These are phyloP conservation scores for Nyctanthes arbortristis DNA, from an alignment of 257 asterid species.

Conservation along the genomic window DNA sequence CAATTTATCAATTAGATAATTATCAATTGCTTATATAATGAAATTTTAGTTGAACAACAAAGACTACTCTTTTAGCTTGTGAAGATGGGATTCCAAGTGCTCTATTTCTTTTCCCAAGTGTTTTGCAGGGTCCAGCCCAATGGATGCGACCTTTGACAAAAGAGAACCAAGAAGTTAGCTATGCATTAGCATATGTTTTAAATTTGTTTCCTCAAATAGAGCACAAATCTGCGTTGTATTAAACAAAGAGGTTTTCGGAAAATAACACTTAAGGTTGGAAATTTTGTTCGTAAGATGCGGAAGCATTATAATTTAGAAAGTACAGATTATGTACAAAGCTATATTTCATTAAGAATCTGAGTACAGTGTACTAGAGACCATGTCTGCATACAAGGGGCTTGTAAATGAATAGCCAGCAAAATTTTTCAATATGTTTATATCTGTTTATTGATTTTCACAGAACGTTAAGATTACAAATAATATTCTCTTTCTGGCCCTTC, in stretches of 20 bases:
- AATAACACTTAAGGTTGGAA: not conserved
- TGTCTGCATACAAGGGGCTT: not conserved
- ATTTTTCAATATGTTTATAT: not conserved
- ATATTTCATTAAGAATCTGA: not conserved
- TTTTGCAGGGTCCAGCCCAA: slow-evolving; percentile 86
- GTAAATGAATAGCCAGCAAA: not conserved
- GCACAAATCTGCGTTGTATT: not conserved
- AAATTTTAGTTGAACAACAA: slow-evolving; percentile 26
- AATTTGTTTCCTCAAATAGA: not conserved
- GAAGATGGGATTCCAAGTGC: slow-evolving; percentile 67
- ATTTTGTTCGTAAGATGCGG: not conserved
- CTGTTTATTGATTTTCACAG: not conserved
- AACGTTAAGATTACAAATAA: not conserved
- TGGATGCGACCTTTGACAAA: slow-evolving; percentile 76
- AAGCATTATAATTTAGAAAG: slow-evolving; percentile 7
- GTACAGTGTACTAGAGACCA: not conserved
- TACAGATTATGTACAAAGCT: not conserved
- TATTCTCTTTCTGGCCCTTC: too few relatives aligned
- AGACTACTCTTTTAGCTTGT: slow-evolving; percentile 80
- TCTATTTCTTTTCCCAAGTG: slow-evolving; percentile 89
- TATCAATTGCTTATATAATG: slow-evolving; percentile 24
- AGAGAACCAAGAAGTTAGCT: slow-evolving; percentile 21
- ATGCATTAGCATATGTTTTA: not conserved
- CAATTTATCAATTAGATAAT: slow-evolving; percentile 26
- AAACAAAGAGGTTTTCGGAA: not conserved